A percentile compares a stretch with the other conserved stretches of the same genome.
Conservation (phyloP, 2,329 filamentous ascomycete genomes). For the Cytospora piceae region DNA sequence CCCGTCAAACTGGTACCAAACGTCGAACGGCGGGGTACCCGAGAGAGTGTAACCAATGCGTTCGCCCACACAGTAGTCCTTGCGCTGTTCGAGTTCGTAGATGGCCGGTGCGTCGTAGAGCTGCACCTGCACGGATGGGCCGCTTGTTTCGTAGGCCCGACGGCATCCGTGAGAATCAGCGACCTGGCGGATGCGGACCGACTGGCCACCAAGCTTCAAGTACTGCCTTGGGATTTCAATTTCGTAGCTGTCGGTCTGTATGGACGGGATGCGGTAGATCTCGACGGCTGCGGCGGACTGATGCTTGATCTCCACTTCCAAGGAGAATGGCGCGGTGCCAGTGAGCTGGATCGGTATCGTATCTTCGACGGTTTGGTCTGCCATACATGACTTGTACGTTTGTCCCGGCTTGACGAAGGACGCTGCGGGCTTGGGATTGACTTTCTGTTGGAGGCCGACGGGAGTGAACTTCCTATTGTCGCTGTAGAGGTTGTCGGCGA, state of each 20-base stretch:
- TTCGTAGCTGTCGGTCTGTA: constrained; percentile 73
- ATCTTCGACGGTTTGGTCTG: constrained; percentile 80
- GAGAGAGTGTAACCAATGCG: constrained; percentile 90
- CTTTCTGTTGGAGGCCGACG: constrained; percentile 76
- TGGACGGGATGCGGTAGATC: constrained; percentile 78
- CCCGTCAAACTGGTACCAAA: constrained; percentile 88
- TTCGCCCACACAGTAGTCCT: constrained; percentile 94
- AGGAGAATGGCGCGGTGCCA: constrained; percentile 82
- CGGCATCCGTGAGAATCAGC: constrained; percentile 87
- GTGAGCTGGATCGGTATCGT: constrained; percentile 84
- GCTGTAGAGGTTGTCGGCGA: constrained; percentile 86
- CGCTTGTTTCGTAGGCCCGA: constrained; percentile 70
- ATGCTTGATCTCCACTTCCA: constrained; percentile 94
- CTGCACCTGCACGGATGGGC: constrained; percentile 83
- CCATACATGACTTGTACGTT: constrained; percentile 93
- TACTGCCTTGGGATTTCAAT: constrained; percentile 84
- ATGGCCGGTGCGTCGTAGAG: constrained; percentile 94
- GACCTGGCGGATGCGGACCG: constrained; percentile 86
- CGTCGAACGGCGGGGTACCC: constrained; percentile 88
- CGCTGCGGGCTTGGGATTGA: constrained; percentile 82
- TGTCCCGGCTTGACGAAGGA: constrained; percentile 84
- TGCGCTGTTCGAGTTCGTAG: constrained; percentile 79
- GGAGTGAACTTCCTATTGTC: constrained; percentile 67
- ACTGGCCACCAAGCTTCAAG: constrained; percentile 85
- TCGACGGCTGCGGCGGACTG: constrained; percentile 80